A percentile compares a stretch with the other conserved stretches of the same genome.
These are phyloP conservation scores for Suillus americanus DNA, from an alignment of 768 basidiomycete species.

Conservation along the genomic window DNA sequence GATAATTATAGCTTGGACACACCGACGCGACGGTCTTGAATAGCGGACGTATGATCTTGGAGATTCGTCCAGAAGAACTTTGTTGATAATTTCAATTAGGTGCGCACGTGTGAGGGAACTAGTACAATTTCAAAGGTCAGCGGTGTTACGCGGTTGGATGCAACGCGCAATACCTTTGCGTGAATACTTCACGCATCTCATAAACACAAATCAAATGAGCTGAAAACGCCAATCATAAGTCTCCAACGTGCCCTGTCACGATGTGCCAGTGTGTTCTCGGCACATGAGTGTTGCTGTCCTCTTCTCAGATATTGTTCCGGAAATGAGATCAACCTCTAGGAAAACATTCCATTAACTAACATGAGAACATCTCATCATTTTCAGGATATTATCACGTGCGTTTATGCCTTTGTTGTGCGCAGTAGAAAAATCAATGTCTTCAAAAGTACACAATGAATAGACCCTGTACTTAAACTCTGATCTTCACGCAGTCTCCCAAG, in stretches of 20 bases:
- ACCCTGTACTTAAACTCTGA: constrained; percentile 29
- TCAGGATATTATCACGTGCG: background rate
- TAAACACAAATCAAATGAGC: background rate
- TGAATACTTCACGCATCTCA: background rate
- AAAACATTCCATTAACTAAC: background rate
- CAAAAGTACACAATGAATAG: background rate
- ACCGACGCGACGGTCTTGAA: background rate
- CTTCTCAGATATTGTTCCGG: background rate
- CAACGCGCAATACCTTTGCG: background rate
- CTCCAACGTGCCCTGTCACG: background rate
- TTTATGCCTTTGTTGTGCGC: background rate
- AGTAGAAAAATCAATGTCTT: background rate
- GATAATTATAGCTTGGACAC: background rate
- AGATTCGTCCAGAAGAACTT: background rate
- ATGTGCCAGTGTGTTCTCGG: background rate
- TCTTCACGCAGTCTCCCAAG: constrained; percentile 35
- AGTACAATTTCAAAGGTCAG: background rate
- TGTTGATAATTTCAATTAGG: background rate
- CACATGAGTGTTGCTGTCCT: background rate
- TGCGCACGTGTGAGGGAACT: background rate
- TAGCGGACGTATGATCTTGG: background rate
- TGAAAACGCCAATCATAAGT: background rate
- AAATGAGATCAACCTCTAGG: background rate
- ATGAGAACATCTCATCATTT: background rate
- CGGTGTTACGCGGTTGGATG: background rate